Evolutionary conservation across 192 early-diverging fungal genomes (phyloP), one percentile per base, ranked within the genome.

Genomic region (Coemansia sp.): DNA sequence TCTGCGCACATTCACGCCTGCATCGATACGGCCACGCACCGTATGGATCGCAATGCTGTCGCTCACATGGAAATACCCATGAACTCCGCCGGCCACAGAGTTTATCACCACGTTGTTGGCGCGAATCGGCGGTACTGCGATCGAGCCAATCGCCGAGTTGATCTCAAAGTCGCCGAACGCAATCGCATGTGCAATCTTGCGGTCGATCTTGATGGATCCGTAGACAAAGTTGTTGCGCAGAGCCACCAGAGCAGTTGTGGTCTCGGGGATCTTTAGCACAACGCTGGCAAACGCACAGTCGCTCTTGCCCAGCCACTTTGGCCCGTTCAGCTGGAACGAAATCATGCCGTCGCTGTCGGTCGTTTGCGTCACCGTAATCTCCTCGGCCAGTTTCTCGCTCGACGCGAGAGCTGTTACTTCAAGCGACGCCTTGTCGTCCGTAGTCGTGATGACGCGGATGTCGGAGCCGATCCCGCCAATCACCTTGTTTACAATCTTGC

Each of bases 281-380:
- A 82, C 60, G 45, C 38, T 66, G 41, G 79, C 79, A 24, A 71
- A 73, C 6, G 74, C 74, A 45, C 79, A 82, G 32, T 82, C 64
- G 61, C 52, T 59, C 39, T 48, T 63, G 54, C 60, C 57, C 58
- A 76, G 63, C 64, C 66, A 66, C 56, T 76, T 82, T 57, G 79
- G 79, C 29, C 79, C 79, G 51, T 69, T 47, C 48, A 82, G 67
- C 57, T 59, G 49, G 56, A 82, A 73, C 37, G 38, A 21, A 27
- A 82, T 60, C 22, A 49, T 17, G 56, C 79, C 79, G 49, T 73
- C 73, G 21, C 72, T 67, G 64, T 60, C 55, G 2, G 49, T 65
- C 53, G 22, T 49, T 57, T 70, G 52, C 4, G 51, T 58, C 45
- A 82, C 64, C 21, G 59, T 57, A 57, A 82, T 70, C 48, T 82